Evolutionary conservation across 495 filamentous ascomycete species (phyloP), one percentile per base, ranked within the genome.

Genomic region (Aspergillus campestris): DNA sequence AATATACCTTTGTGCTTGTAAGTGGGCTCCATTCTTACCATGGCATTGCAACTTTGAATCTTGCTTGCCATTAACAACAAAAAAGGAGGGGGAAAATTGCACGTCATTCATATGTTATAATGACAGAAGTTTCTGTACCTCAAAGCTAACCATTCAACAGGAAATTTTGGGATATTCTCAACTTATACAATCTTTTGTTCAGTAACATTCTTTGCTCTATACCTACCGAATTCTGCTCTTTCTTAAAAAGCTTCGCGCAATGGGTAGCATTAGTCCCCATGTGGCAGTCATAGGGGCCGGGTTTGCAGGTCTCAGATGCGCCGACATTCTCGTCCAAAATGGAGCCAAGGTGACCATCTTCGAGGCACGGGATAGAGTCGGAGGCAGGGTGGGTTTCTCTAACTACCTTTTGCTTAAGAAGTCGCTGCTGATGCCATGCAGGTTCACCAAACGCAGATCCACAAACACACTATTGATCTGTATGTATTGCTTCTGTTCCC

Each of bases 241-340:
- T 27, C 37, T 42, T 31, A 37, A 28, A 12, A 33, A 11, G 27
- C 9, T 40, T 29, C 12, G 30, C 28, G 40, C 42, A 29, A 64
- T 71, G 61, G 55, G 51, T 24, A 24, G 18, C 6, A 48, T 57
- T 15, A 67, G 45, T 31, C 78, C 73, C 1, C 69, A 75, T 42
- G 65, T 96, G 24, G 84, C 84, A 10, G 67, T 98, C 12, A 74
- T 98, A 39, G 92, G 92, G 11, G 91, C 87, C 32, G 92, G 92
- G 24, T 57, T 95, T 14, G 77, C 92, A n/a, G 92, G 91, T 12
- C 66, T 98, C 27, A 73, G 88, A 50, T 92, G 88, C 56, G 87
- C 91, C 8, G 86, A 94, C 56, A 70, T 94, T 18, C 74, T 96
- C 3, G 62, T 87, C 13, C 78, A 85, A 42, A 78, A 85, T 61